Evolutionary conservation across 306 rosid genomes (phyloP), one percentile per base, ranked within the genome.

Genomic region (Mimosa bimucronata): DNA sequence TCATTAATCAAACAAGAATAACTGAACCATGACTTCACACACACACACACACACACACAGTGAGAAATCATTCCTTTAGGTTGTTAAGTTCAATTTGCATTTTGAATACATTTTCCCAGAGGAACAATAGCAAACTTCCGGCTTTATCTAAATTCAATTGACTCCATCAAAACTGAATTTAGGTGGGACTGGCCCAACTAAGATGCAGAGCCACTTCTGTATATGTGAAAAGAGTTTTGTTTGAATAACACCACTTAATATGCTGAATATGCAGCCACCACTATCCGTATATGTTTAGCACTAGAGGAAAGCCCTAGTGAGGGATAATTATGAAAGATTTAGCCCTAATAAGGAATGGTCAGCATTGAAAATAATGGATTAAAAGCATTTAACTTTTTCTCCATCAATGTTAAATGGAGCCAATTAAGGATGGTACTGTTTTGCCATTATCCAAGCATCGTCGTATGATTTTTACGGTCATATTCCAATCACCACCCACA

Each of bases 401-500:
- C 71, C 50, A 41, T 55, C 18, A 74, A 81, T 58, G 18, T 72
- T n/a, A 42, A 71, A 42, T 3, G 45, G 61, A 74, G 66, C 55
- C 55, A 37, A 7, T 15, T 9, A 30, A 66, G 21, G 53, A 42
- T 42, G 26, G 21, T 37, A 46, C 1, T 19, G 18, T 48, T 52
- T 66, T 71, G 74, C 34, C 41, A 34, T 71, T 44, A 46, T 76
- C 29, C 62, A 21, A 40, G 72, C 29, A 83, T 34, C 40, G 38
- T n/a, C n/a, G 11, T n/a, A n/a, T 64, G 30, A 19, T 65, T 65
- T 61, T 69, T 13, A 57, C 30, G 45, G 52, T 79, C 44, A 45
- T 31, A 70, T 76, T 53, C 60, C 66, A 73, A 40, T 81, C 40
- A 77, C 40, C 37, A 53, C 55, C 66, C 66, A 61, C 42, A 81